Evolutionary conservation across 2,329 filamentous ascomycete genomes (phyloP).

Genomic region (Eutypella sp.): DNA sequence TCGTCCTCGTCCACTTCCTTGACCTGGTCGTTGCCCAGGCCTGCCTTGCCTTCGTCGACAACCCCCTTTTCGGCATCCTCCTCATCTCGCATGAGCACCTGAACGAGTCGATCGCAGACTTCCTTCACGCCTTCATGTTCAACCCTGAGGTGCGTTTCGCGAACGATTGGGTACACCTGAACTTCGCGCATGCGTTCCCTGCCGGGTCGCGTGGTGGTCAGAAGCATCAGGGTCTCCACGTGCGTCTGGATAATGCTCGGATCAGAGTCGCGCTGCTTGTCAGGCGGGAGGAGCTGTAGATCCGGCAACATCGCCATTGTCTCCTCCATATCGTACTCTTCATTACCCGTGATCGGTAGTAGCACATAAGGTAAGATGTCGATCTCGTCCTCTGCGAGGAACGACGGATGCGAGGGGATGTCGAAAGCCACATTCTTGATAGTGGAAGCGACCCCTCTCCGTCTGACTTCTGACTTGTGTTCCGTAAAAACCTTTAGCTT

Average conservation of each 20-base stretch:
- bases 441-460: conserved; percentile 91
- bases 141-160: conserved; percentile 77
- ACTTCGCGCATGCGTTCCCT: conserved; percentile 69
- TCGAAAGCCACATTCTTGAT: conserved; percentile 95
- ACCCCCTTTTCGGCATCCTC: conserved; percentile 40
- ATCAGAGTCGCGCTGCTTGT: conserved; percentile 82
- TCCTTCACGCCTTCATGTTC: conserved; percentile 77
- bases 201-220: conserved; percentile 73
- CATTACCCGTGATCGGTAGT: conserved; percentile 79
- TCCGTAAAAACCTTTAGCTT: conserved; percentile 95
- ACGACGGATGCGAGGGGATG: conserved; percentile 62
- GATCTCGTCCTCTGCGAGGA: conserved; percentile 67
- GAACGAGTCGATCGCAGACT: conserved; percentile 82
- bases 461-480: conserved; percentile 74
- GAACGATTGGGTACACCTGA: conserved; percentile 83
- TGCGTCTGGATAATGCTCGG: conserved; percentile 75
- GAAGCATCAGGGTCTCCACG: conserved; percentile 77
- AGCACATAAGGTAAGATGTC: conserved; percentile 86
- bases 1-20: conserved; percentile 38
- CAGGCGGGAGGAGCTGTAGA: conserved; percentile 80
- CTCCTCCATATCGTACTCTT: conserved; percentile 86
- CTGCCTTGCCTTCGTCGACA: conserved; percentile 28
- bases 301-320: conserved; percentile 82
- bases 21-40: conserved; percentile 23
- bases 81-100: conserved; percentile 81